These are phyloP conservation scores for Allium sativum DNA, from an alignment of 106 monocot genomes.

Conservation along the genomic window DNA sequence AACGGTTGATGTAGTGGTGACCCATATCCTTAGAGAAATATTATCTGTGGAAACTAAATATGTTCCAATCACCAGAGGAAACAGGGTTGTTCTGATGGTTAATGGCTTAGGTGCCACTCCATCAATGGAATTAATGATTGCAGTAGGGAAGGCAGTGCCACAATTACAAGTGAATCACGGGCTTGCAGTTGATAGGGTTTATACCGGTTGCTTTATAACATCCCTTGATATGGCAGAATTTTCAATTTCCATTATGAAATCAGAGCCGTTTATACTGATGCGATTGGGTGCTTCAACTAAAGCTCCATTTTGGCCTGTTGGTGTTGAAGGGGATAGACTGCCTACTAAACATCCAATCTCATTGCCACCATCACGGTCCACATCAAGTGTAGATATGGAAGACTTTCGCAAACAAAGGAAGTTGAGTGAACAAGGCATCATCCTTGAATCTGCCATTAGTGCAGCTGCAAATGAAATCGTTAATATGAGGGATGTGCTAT, in stretches of 20 bases:
- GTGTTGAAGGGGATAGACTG: conserved; percentile 72
- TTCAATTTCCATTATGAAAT: conserved; percentile 86
- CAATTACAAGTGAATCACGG: conserved; percentile 87
- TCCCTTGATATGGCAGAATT: conserved; percentile 99
- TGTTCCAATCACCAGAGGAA: conserved; percentile 83
- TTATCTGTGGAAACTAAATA: conserved; percentile 78
- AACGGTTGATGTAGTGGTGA: conserved; percentile 72
- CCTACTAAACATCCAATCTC: conserved; percentile 82
- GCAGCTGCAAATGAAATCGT: conserved; percentile 77
- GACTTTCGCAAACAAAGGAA: conserved; percentile 32
- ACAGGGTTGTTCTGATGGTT: conserved; percentile 70
- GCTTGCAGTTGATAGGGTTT: conserved; percentile 92
- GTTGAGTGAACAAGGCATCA: conserved; percentile 52
- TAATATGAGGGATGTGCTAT: conserved; percentile 40
- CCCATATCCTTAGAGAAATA: conserved; percentile 90
- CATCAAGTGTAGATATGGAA: conserved; percentile 44
- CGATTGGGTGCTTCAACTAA: conserved; percentile 82
- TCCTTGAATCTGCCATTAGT: conserved; percentile 68
- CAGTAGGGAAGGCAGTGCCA: conserved; percentile 74
- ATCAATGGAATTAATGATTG: conserved; percentile 96
- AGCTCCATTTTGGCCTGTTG: conserved; percentile 88
- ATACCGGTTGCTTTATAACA: conserved; percentile 92
- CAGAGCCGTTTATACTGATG: conserved; percentile 53
- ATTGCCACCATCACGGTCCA: conserved; percentile 43
- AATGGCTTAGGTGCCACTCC: conserved; percentile 93